Evolutionary conservation across 495 filamentous ascomycete genomes (phyloP).

Genomic region (Daldinia bambusicola): DNA sequence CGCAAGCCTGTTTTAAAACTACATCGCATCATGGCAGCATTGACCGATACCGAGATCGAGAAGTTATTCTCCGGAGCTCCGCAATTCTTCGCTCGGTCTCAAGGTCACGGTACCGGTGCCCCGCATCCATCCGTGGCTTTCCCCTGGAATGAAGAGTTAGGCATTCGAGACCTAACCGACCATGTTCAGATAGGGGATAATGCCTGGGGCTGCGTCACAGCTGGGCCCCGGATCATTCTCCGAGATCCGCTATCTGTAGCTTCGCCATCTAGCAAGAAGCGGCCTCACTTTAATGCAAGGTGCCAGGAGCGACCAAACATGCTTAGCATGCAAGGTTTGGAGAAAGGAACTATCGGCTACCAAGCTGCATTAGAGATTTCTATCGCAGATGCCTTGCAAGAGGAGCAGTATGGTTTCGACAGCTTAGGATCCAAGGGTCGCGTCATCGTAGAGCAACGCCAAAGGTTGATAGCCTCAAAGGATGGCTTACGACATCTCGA

Average conservation of each 20-base stretch:
- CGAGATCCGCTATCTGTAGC: constrained; percentile 53
- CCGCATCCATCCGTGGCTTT: constrained; percentile 74
- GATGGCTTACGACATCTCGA: constrained; percentile 62
- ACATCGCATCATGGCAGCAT: constrained; percentile 64
- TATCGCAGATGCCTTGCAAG: constrained; percentile 69
- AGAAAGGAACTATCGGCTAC: constrained; percentile 80
- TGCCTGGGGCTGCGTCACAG: constrained; percentile 64
- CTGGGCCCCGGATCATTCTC: constrained; percentile 61
- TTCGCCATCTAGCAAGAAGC: constrained; percentile 53
- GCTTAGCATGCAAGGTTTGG: constrained; percentile 76
- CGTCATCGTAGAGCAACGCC: constrained; percentile 59
- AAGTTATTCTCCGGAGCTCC: constrained; percentile 81
- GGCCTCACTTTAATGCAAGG: constrained; percentile 67
- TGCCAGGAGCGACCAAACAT: constrained; percentile 75
- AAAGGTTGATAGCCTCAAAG: constrained; percentile 60
- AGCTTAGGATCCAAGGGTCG: constrained; percentile 54
- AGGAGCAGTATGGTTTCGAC: constrained; percentile 62
- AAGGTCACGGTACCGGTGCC: constrained; percentile 62
- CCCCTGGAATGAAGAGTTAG: constrained; percentile 73
- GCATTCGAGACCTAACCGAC: constrained; percentile 71
- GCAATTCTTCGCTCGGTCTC: constrained; percentile 72
- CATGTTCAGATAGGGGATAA: constrained; percentile 65
- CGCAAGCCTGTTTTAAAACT: constrained; percentile 57
- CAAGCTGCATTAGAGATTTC: constrained; percentile 75
- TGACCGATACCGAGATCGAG: constrained; percentile 70